phyloP scores from a whole-genome alignment of 169 alveolate species.

The Plasmodium malariae region DNA sequence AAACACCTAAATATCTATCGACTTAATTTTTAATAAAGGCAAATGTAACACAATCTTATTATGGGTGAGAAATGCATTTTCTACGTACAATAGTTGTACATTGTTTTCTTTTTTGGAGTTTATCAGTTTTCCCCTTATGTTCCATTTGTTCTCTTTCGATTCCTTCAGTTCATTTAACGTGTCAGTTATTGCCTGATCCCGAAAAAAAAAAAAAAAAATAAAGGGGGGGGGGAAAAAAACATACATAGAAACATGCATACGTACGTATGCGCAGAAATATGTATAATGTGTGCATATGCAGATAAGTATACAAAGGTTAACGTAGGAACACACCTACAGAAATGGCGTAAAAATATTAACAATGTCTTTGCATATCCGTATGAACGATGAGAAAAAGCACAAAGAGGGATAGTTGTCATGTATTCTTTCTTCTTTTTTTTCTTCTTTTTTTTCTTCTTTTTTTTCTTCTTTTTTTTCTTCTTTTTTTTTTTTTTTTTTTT shows the following conservation, averaged over 20 bases:
- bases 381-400: too few relatives aligned
- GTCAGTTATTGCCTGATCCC: slow-evolving; percentile 50
- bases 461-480: too few relatives aligned
- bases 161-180: slow-evolving; percentile 34
- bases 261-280: too few relatives aligned
- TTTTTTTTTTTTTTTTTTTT: too few relatives aligned
- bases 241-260: background rate
- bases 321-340: too few relatives aligned
- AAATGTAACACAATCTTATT: slow-evolving; percentile 26
- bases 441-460: too few relatives aligned
- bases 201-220: background rate
- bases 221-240: background rate
- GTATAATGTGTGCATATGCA: too few relatives aligned
- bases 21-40: slow-evolving; percentile 60
- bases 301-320: too few relatives aligned
- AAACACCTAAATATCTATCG: slow-evolving; percentile 52
- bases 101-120: slow-evolving; percentile 69
- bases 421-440: too few relatives aligned
- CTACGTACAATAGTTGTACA: slow-evolving; percentile 34
- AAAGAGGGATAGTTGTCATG: too few relatives aligned
- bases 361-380: too few relatives aligned
- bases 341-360: too few relatives aligned
- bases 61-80: slow-evolving; percentile 58
- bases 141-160: slow-evolving; percentile 48
- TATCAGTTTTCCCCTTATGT: slow-evolving; percentile 47